phyloP scores from a whole-genome alignment of 495 filamentous ascomycete species.

The Tuber brumale region DNA sequence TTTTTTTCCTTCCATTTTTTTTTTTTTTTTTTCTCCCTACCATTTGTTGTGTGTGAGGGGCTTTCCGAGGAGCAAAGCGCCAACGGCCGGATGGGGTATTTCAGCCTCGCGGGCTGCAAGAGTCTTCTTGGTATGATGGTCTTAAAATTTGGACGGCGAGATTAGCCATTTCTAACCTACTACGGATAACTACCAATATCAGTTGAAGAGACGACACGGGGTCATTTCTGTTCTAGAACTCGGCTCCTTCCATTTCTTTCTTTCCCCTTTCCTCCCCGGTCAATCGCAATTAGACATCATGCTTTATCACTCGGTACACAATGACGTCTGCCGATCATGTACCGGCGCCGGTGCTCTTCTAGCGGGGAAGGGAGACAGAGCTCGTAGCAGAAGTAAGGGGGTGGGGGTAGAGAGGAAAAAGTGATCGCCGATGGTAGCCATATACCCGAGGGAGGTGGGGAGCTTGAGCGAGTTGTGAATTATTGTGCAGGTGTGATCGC shows the following conservation, averaged over 20 bases:
- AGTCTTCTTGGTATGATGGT: background rate
- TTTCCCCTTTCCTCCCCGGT: background rate
- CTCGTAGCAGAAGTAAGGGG: background rate
- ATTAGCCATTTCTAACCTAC: background rate
- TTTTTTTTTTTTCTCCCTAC: background rate
- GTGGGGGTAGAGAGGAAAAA: background rate
- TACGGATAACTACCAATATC: background rate
- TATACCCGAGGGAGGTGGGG: background rate
- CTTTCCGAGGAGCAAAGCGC: background rate
- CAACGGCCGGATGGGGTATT: background rate
- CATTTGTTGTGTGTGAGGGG: background rate
- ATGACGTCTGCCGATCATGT: background rate
- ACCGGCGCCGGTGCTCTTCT: background rate
- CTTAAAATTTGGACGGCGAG: background rate
- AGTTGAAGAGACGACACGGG: background rate
- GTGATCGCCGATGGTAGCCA: slow-evolving; percentile 1
- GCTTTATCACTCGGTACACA: background rate
- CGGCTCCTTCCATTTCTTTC: background rate
- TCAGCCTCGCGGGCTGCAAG: background rate
- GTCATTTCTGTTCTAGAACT: background rate
- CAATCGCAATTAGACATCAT: background rate
- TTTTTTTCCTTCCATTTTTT: background rate
- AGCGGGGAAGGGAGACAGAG: background rate
- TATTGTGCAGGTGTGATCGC: background rate
- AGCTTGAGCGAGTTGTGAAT: background rate